Evolutionary conservation across 495 filamentous ascomycete genomes (phyloP).

Genomic region (Cetradonia linearis): DNA sequence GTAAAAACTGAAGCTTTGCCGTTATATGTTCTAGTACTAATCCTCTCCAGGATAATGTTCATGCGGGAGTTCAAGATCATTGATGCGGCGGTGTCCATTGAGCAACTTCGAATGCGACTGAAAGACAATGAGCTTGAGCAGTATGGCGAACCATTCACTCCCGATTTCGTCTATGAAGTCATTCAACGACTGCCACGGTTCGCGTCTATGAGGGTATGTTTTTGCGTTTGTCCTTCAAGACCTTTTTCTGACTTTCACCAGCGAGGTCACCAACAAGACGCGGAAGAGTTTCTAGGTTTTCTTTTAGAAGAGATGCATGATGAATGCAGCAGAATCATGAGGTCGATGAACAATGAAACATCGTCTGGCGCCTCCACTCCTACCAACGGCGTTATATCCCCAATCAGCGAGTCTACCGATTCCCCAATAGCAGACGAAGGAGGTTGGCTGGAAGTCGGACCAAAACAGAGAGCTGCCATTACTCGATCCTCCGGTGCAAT

Average conservation of each 20-base stretch:
- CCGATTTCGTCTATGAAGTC: slow-evolving; percentile 91
- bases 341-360: slow-evolving; percentile 34
- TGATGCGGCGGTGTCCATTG: slow-evolving; percentile 62
- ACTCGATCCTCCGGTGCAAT: slow-evolving; percentile 79
- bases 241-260: slow-evolving; percentile 32
- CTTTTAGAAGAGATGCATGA: slow-evolving; percentile 87
- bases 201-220: slow-evolving; percentile 73
- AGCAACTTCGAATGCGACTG: slow-evolving; percentile 59
- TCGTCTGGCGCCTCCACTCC: slow-evolving; percentile 36
- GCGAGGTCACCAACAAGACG: slow-evolving; percentile 96
- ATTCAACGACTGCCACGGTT: slow-evolving; percentile 80
- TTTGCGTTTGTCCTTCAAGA: slow-evolving; percentile 1
- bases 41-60: slow-evolving; percentile 67
- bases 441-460: slow-evolving; percentile 91
- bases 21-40: slow-evolving; percentile 6
- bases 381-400: slow-evolving; percentile 33
- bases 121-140: slow-evolving; percentile 78
- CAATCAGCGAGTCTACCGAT: slow-evolving; percentile 26
- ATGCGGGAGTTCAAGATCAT: slow-evolving; percentile 87
- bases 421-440: slow-evolving; percentile 29
- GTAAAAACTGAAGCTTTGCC: slow-evolving; percentile 27
- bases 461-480: slow-evolving; percentile 74
- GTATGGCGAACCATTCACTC: slow-evolving; percentile 83
- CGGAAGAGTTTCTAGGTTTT: slow-evolving; percentile 94
- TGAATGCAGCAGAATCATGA: slow-evolving; percentile 73